phyloP scores from a whole-genome alignment of 805 yeast species.

The Cyberlindnera euphorbiae region DNA sequence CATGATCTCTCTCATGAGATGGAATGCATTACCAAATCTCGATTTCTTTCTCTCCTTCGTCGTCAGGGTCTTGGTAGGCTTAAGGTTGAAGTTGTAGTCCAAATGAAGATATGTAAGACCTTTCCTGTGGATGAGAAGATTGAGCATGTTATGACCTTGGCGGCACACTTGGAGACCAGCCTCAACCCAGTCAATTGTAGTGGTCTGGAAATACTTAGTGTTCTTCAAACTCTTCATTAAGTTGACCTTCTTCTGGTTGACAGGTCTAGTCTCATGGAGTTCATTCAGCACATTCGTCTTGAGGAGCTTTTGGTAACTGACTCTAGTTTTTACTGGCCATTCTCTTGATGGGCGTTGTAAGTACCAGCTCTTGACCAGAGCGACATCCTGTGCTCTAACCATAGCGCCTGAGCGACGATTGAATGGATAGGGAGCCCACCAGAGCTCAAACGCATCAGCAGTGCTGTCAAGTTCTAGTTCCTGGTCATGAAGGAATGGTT shows the following conservation, averaged over 20 bases:
- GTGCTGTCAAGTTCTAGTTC: slow-evolving; percentile 42
- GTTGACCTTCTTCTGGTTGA: slow-evolving; percentile 46
- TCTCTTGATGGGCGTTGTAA: slow-evolving; percentile 56
- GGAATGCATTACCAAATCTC: slow-evolving; percentile 95
- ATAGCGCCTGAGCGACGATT: slow-evolving; percentile 67
- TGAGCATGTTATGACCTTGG: slow-evolving; percentile 93
- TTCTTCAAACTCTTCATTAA: slow-evolving; percentile 61
- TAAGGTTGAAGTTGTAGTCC: slow-evolving; percentile 91
- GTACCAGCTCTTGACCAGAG: slow-evolving; percentile 81
- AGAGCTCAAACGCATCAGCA: slow-evolving; percentile 58
- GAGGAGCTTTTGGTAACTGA: slow-evolving; percentile 86
- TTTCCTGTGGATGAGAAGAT: slow-evolving; percentile 80
- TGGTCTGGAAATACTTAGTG: slow-evolving; percentile 87
- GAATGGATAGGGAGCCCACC: slow-evolving; percentile 84
- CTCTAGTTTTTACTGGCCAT: slow-evolving; percentile 70
- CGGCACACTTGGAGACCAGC: slow-evolving; percentile 92
- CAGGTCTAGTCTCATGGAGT: slow-evolving; percentile 44
- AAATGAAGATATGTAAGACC: slow-evolving; percentile 90
- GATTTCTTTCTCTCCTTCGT: slow-evolving; percentile 96
- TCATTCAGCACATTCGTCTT: slow-evolving; percentile 71
- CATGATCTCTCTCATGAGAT: slow-evolving; percentile 82
- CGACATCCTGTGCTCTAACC: slow-evolving; percentile 85
- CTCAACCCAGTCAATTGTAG: slow-evolving; percentile 96
- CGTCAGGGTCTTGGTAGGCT: slow-evolving; percentile 93
- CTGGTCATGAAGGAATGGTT: slow-evolving; percentile 48